Percentiles rank a stretch among this genome's conserved stretches.
Conservation (phyloP, 2,329 filamentous ascomycete species). For the Pseudocercospora crystallina region DNA sequence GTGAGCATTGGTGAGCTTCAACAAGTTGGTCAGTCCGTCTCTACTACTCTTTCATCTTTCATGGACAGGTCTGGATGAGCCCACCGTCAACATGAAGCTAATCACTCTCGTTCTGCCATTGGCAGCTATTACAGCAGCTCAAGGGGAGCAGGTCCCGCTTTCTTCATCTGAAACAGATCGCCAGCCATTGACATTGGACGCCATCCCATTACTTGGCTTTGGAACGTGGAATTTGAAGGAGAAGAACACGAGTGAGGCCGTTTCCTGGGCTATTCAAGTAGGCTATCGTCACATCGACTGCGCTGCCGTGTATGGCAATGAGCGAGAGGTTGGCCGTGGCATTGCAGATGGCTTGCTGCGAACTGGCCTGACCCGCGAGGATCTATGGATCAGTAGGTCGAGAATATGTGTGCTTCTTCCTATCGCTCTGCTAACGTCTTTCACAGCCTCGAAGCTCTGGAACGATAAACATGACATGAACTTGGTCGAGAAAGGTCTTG, state of each 20-base stretch:
- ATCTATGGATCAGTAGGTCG: slow-evolving; percentile 39
- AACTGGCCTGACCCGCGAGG: slow-evolving; percentile 34
- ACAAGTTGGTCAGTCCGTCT: background rate
- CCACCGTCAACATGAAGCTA: slow-evolving; percentile 19
- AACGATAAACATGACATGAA: slow-evolving; percentile 37
- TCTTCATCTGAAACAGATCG: slow-evolving; percentile 9
- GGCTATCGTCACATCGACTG: slow-evolving; percentile 58
- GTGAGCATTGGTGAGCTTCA: background rate
- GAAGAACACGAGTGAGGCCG: slow-evolving; percentile 37
- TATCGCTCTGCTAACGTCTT: background rate
- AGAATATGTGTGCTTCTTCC: slow-evolving; percentile 10
- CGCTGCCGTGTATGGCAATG: slow-evolving; percentile 46
- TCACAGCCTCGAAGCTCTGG: slow-evolving; percentile 33
- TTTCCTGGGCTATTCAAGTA: slow-evolving; percentile 42
- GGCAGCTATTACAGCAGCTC: slow-evolving; percentile 22
- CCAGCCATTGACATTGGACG: slow-evolving; percentile 28
- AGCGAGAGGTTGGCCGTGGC: slow-evolving; percentile 45
- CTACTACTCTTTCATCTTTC: background rate
- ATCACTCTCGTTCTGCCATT: slow-evolving; percentile 23
- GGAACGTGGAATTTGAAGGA: slow-evolving; percentile 41
- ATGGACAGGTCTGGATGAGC: no score
- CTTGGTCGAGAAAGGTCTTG: slow-evolving; percentile 33
- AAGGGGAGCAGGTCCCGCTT: slow-evolving; percentile 28
- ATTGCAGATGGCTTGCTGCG: slow-evolving; percentile 39
- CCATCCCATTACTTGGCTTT: slow-evolving; percentile 38